Evolutionary conservation across 805 yeast genomes (phyloP), one percentile per base, ranked within the genome.

Genomic region (Kodamaea leandrae): DNA sequence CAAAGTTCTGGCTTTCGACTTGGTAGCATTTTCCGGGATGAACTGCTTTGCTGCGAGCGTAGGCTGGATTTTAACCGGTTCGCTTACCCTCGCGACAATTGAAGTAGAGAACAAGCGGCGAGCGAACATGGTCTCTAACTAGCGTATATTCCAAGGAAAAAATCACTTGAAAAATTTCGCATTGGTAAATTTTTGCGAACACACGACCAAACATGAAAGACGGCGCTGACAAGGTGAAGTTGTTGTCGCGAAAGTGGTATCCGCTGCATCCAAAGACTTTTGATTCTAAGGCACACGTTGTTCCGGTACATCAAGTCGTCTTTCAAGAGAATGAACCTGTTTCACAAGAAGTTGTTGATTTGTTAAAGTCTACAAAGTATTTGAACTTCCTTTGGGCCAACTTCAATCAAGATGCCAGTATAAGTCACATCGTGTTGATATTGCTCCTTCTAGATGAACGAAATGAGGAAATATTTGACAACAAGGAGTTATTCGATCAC

Each of bases 321-420:
- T 42, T 38, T 20, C 43, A 36, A 25, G 30, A 28, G 32, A 14
- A 29, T 21, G 32, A 18, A 12, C 26, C 20, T 26, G 15, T 32
- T 30, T 24, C 37, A 20, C 20, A 15, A 18, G 41, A 36, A 36
- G 9, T 36, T 18, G 24, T 37, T 6, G 44, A 43, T 17, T 40
- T 47, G 4, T 41, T 57, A 26, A 13, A 40, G 3, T 46, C 45
- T 6, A 42, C 61, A 1, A 49, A 44, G 15, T 63, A 53, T 44
- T 55, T 65, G 14, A 46, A 53, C n/a, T 60, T 64, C 17, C 54
- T 70, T 10, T 76, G 78, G 79, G 60, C 58, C 9, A 47, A 55
- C 30, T 70, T 71, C 43, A 64, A 65, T 36, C 56, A 55, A 8
- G 74, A 72, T 43, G 58, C 64, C 6, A 57, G 73, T 2, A 53